These are phyloP conservation scores for Phytophthora ohioensis DNA, from an alignment of 352 stramenopile species.

Conservation along the genomic window DNA sequence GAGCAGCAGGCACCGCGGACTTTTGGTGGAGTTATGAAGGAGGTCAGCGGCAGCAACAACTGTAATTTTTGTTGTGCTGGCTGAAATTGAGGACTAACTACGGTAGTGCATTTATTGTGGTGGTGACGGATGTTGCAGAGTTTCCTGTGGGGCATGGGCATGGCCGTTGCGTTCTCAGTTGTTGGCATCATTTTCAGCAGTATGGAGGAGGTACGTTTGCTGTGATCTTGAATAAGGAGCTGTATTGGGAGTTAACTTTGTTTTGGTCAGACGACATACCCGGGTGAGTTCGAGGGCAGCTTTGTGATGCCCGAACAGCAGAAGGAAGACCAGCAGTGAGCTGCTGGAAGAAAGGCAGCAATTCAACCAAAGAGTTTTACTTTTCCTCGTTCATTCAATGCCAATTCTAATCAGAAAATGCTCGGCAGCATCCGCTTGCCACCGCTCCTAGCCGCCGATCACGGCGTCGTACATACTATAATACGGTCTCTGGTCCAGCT, in stretches of 20 bases:
- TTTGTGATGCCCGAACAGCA: slow-evolving; percentile 20
- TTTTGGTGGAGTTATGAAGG: slow-evolving; percentile 73
- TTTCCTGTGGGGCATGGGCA: slow-evolving; percentile 83
- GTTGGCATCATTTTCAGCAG: slow-evolving; percentile 72
- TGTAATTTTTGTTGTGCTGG: neutral
- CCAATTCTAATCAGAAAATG: slow-evolving; percentile 40
- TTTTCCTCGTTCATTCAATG: slow-evolving; percentile 14
- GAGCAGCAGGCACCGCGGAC: slow-evolving; percentile 62
- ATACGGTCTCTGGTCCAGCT: slow-evolving; percentile 32
- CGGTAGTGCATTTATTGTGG: neutral
- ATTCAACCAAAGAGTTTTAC: slow-evolving; percentile 21
- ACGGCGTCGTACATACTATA: slow-evolving; percentile 39
- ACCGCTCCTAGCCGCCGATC: slow-evolving; percentile 10
- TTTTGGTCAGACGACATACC: slow-evolving; percentile 24
- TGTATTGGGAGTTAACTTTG: neutral
- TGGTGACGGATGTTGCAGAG: slow-evolving; percentile 47
- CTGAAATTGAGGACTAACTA: neutral
- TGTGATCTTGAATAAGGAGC: neutral
- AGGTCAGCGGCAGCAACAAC: slow-evolving; percentile 38
- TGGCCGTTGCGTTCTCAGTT: slow-evolving; percentile 78
- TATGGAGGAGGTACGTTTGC: slow-evolving; percentile 66
- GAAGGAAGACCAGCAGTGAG: slow-evolving; percentile 12
- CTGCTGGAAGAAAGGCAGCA: neutral
- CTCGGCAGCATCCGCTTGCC: slow-evolving; percentile 13
- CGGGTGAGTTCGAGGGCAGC: slow-evolving; percentile 37